Conservation (phyloP, 2,329 filamentous ascomycete genomes). For the Phyllosticta citribraziliensis region DNA sequence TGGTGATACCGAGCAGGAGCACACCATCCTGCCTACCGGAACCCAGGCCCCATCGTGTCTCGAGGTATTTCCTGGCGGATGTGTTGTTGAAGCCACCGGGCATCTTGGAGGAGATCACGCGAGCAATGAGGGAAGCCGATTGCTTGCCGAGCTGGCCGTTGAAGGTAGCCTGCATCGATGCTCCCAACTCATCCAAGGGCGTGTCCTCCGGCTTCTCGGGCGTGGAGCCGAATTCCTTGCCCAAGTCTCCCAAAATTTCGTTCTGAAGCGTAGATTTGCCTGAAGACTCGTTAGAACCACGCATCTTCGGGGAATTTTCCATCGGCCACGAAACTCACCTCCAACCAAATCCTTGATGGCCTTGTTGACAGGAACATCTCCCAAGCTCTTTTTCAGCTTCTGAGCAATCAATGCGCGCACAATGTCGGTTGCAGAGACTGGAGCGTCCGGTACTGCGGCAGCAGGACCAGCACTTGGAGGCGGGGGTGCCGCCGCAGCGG, state of each 20-base stretch:
- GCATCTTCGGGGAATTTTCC: not conserved
- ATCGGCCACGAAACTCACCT: constrained; percentile 50
- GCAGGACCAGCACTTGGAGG: constrained; percentile 72
- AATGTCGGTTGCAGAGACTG: constrained; percentile 82
- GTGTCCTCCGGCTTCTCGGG: constrained; percentile 98
- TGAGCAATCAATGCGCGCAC: constrained; percentile 84
- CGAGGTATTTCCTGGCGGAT: constrained; percentile 85
- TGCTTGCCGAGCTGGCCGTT: constrained; percentile 97
- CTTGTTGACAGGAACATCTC: constrained; percentile 86
- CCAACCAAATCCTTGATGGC: constrained; percentile 98
- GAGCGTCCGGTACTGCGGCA: constrained; percentile 73
- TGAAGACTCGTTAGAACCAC: constrained; percentile 28
- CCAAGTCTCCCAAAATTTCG: constrained; percentile 93
- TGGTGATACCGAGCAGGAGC: constrained; percentile 78
- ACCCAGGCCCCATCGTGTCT: constrained; percentile 84
- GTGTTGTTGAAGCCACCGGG: constrained; percentile 99
- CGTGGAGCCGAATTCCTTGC: constrained; percentile 96
- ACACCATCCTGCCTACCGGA: constrained; percentile 84
- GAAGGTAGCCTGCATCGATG: constrained; percentile 96
- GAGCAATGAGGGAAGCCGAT: constrained; percentile 82
- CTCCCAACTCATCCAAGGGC: constrained; percentile 88
- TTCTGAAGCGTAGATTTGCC: constrained; percentile 98
- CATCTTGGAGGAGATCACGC: constrained; percentile 98
- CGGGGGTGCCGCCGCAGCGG: constrained; percentile 46
- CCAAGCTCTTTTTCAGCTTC: constrained; percentile 89